Evolutionary conservation across 2,329 filamentous ascomycete genomes (phyloP).

Genomic region (Colletotrichum tofieldiae): DNA sequence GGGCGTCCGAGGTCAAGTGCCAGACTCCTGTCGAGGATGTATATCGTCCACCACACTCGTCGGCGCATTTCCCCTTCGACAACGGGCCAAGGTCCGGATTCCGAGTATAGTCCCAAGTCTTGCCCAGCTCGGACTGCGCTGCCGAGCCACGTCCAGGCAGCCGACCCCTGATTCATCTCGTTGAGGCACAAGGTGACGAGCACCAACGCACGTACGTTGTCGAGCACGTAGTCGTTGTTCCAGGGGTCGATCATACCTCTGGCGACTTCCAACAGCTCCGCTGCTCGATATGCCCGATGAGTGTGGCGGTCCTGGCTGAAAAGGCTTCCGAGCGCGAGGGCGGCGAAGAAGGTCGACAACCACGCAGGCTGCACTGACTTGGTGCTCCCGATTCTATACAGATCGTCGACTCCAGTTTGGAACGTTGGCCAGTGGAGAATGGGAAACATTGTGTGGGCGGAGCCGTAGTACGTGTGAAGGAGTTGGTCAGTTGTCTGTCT

Average conservation of each 20-base stretch:
- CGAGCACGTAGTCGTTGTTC: constrained; percentile 83
- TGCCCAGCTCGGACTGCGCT: constrained; percentile 85
- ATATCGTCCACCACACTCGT: constrained; percentile 94
- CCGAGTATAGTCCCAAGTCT: constrained; percentile 84
- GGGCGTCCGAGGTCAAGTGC: constrained; percentile 87
- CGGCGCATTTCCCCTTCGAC: constrained; percentile 90
- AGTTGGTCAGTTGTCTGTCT: constrained; percentile 80
- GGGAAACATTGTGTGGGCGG: constrained; percentile 85
- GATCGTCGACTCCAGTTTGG: constrained; percentile 79
- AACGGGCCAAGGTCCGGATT: constrained; percentile 80
- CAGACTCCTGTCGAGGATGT: constrained; percentile 87
- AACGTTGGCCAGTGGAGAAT: constrained; percentile 93
- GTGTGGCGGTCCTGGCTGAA: constrained; percentile 74
- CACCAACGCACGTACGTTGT: constrained; percentile 81
- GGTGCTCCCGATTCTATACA: constrained; percentile 78
- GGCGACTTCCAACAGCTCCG: constrained; percentile 80
- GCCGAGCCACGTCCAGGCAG: constrained; percentile 89
- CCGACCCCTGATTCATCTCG: constrained; percentile 89
- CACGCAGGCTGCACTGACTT: constrained; percentile 77
- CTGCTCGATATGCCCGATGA: constrained; percentile 67
- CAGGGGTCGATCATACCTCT: constrained; percentile 83
- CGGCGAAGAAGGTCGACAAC: constrained; percentile 85
- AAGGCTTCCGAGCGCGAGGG: constrained; percentile 86
- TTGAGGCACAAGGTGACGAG: constrained; percentile 85
- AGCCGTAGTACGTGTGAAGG: constrained; percentile 81